A percentile compares a stretch with the other conserved stretches of the same genome.
These are phyloP conservation scores for Globisporangium spiculum DNA, from an alignment of 352 stramenopile genomes.

Conservation along the genomic window DNA sequence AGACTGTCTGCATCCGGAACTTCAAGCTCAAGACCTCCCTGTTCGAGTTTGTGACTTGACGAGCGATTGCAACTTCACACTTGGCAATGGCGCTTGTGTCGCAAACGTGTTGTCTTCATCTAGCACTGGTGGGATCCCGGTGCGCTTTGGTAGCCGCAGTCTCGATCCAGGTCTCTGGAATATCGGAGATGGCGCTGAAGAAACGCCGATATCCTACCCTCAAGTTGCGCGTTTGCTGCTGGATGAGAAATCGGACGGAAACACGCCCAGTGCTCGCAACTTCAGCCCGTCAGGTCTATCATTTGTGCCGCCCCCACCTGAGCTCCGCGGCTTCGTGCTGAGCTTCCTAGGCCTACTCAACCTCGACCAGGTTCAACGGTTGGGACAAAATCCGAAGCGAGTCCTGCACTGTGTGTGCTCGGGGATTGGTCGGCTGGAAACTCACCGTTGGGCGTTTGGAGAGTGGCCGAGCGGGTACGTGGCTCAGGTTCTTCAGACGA, in stretches of 20 bases:
- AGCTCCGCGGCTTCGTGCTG: slow-evolving; percentile 54
- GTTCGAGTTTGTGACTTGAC: slow-evolving; percentile 55
- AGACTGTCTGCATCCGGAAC: slow-evolving; percentile 27
- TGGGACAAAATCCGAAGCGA: slow-evolving; percentile 34
- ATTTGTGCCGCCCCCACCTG: slow-evolving; percentile 36
- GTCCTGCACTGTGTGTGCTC: slow-evolving; percentile 49
- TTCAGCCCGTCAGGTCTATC: slow-evolving; percentile 11
- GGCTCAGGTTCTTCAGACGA: slow-evolving; percentile 35
- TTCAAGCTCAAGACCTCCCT: slow-evolving; percentile 1
- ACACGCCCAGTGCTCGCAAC: slow-evolving; percentile 18
- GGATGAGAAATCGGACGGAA: slow-evolving; percentile 25
- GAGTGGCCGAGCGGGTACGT: slow-evolving; percentile 55
- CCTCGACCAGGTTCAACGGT: slow-evolving; percentile 36
- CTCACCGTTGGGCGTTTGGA: slow-evolving; percentile 53
- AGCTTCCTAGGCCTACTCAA: slow-evolving; percentile 70
- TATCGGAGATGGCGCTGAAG: neutral
- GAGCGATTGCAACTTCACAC: slow-evolving; percentile 31
- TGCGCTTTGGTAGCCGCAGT: slow-evolving; percentile 32
- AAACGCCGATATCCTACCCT: slow-evolving; percentile 25
- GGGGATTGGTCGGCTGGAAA: slow-evolving; percentile 54
- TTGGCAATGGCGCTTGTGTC: slow-evolving; percentile 59
- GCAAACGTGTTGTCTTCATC: slow-evolving; percentile 8
- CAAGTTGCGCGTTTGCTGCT: slow-evolving; percentile 22
- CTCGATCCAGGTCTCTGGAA: slow-evolving; percentile 27
- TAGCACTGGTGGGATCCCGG: slow-evolving; percentile 16